Percentiles rank a stretch among this genome's conserved stretches.
phyloP scores from a whole-genome alignment of 371 early-diverging fungal genomes.

The Apophysomyces sp. region DNA sequence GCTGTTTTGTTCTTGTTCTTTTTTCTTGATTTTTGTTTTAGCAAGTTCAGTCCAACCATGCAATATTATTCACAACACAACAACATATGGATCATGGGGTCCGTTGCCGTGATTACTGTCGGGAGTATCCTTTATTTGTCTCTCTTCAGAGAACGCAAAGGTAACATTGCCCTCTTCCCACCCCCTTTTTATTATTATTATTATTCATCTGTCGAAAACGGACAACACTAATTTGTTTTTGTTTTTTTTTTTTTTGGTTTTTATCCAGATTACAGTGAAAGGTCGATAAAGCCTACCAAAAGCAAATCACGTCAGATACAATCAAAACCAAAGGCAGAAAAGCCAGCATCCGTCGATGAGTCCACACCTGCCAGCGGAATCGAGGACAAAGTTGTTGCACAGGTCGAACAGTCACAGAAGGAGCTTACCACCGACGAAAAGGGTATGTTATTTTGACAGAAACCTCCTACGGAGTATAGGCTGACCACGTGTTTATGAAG shows the following conservation, averaged over 20 bases:
- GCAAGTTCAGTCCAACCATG: background rate
- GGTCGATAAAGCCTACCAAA: background rate
- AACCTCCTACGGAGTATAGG: background rate
- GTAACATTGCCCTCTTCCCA: background rate
- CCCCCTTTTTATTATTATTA: no score
- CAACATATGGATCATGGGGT: background rate
- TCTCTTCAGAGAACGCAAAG: slow-evolving; percentile 6
- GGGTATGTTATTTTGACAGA: background rate
- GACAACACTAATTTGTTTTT: no score
- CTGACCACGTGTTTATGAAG: background rate
- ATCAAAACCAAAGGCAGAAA: background rate
- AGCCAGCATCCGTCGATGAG: background rate
- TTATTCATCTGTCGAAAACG: no score
- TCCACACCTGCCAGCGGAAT: background rate
- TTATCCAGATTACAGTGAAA: background rate
- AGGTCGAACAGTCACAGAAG: background rate
- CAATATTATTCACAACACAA: background rate
- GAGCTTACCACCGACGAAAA: background rate
- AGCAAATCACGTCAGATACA: background rate
- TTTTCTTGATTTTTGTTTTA: background rate
- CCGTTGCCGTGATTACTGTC: slow-evolving; percentile 6
- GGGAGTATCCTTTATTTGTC: slow-evolving; percentile 13
- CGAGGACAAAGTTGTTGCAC: background rate
- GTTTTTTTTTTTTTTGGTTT: background rate
- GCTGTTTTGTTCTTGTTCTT: slow-evolving; percentile 2